Evolutionary conservation across 2,329 filamentous ascomycete genomes (phyloP), one percentile per base, ranked within the genome.

Genomic region (Arthrinium puccinioides): DNA sequence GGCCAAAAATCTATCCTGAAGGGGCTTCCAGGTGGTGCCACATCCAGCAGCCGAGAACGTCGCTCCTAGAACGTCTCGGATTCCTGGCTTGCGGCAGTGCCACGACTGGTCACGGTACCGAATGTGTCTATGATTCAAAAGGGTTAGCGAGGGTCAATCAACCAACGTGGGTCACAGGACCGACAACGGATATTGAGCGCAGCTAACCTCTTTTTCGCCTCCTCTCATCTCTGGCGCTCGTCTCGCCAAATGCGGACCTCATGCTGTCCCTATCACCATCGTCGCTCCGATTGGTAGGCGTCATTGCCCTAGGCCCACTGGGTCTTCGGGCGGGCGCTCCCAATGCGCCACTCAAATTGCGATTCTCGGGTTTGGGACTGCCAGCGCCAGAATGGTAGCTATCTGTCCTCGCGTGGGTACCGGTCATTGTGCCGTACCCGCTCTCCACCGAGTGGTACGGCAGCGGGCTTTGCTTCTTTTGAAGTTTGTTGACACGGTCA

Each of bases 251-350:
- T 7, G 19, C 32, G 10, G 21, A 30, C 24, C 24, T 19, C 15
- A 38, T 40, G 9, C 41, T 36, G 19, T 66, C 66, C 37, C 58
- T 58, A 8, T 61, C 61, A 15, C 60, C 61, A 40, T 69, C 69
- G 28, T 70, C 66, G 32, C 69, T 57, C 34, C 55, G 54, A 40
- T 64, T 71, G 55, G 66, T 75, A 1, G 75, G 74, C 5, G 74
- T 79, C 75, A 79, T 79, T 14, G 74, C 74, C 44, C 75, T 59
- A 11, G 75, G 75, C 16, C 75, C 75, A 37, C 72, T 78, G 18
- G 75, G 75, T 40, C 73, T 58, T 33, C 75, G 63, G 8, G 64
- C 55, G n/a, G 71, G 71, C 4, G 69, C 62, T 6, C 69, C 62
- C 6, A 73, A 61, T 6, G 70, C 72, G 13, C 64, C 66, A 49